These are phyloP conservation scores for Globisporangium sylvaticum DNA, from an alignment of 352 stramenopile genomes.

Conservation along the genomic window DNA sequence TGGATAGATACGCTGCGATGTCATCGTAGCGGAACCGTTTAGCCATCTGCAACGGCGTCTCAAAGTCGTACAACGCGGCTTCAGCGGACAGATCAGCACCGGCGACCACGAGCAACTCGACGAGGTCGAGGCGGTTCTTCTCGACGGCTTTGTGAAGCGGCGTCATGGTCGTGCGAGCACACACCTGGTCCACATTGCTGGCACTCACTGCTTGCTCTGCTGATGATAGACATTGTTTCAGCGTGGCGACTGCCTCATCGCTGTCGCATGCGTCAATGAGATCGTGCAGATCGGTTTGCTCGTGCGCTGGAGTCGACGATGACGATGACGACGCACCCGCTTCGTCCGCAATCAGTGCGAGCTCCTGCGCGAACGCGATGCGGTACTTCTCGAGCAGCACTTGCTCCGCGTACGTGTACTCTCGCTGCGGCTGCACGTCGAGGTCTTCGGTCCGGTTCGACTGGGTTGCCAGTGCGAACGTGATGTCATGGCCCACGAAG, in stretches of 20 bases:
- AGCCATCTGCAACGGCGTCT: slow-evolving; percentile 60
- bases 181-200: slow-evolving; percentile 35
- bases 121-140: slow-evolving; percentile 48
- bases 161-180: slow-evolving; percentile 54
- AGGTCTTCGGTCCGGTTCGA: slow-evolving; percentile 36
- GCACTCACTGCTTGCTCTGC: slow-evolving; percentile 3
- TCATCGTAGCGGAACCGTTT: slow-evolving; percentile 45
- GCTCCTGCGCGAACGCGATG: slow-evolving; percentile 34
- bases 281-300: slow-evolving; percentile 32
- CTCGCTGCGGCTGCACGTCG: slow-evolving; percentile 26
- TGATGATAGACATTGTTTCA: slow-evolving; percentile 3
- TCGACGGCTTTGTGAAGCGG: slow-evolving; percentile 67
- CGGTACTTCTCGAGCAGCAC: slow-evolving; percentile 53
- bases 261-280: slow-evolving; percentile 36
- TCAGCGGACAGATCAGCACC: slow-evolving; percentile 35
- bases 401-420: slow-evolving; percentile 60
- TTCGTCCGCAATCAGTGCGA: slow-evolving; percentile 21
- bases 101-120: slow-evolving; percentile 34
- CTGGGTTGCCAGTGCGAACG: slow-evolving; percentile 43
- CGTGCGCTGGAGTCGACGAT: not conserved
- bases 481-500: slow-evolving; percentile 64
- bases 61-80: slow-evolving; percentile 55
- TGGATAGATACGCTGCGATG: slow-evolving; percentile 27
- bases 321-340: not conserved
- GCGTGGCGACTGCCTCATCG: slow-evolving; percentile 7